phyloP scores from a whole-genome alignment of 179 eudicot species.

The Nepenthes alata region DNA sequence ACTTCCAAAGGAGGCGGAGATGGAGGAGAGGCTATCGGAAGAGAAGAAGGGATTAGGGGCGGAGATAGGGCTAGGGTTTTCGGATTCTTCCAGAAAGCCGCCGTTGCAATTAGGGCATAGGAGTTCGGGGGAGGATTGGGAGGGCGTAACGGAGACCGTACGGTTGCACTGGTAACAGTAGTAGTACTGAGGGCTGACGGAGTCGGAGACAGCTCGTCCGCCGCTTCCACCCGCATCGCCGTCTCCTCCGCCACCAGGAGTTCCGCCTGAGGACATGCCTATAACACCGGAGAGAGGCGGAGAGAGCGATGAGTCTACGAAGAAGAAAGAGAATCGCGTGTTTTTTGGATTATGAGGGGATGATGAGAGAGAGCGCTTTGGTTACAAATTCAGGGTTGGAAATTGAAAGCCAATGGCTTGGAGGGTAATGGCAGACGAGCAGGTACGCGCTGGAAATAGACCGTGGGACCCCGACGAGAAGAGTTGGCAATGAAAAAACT shows the following conservation, averaged over 20 bases:
- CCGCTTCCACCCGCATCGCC: constrained; percentile 1
- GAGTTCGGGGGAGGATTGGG: constrained; percentile 28
- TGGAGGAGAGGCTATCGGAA: constrained; percentile 3
- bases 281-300: not conserved
- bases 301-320: no score
- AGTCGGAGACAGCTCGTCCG: constrained; percentile 7
- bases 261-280: no score
- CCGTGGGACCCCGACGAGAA: no score
- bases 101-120: constrained; percentile 51
- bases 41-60: constrained; percentile 3
- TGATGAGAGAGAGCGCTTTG: no score
- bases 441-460: no score
- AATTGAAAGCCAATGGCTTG: no score
- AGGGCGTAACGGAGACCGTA: constrained; percentile 26
- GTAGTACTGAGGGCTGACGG: constrained; percentile 16
- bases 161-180: constrained; percentile 59
- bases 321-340: no score
- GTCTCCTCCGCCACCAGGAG: no score
- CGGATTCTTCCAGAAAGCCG: constrained; percentile 53
- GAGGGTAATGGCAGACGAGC: no score
- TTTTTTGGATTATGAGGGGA: no score
- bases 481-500: no score
- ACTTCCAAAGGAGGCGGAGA: constrained; percentile 9
- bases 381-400: no score
- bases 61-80: constrained; percentile 15